These are phyloP conservation scores for Diaporthe sp. DNA, from an alignment of 2,329 filamentous ascomycete genomes.

Conservation along the genomic window DNA sequence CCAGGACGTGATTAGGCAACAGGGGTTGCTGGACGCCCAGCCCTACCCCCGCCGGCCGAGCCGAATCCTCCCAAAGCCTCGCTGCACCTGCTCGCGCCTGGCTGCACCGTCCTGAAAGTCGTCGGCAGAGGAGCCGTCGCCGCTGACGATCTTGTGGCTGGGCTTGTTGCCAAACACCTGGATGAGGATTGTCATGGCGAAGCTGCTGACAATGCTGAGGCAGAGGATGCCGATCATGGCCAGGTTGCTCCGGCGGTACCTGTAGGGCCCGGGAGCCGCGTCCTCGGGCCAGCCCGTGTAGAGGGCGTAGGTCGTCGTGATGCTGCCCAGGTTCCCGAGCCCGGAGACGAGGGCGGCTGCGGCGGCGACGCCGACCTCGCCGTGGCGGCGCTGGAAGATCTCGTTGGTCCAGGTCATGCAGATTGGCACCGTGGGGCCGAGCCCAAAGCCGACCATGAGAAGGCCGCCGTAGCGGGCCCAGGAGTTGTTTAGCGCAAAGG, in stretches of 20 bases:
- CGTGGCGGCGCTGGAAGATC: constrained; percentile 90
- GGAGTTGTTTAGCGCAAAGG: constrained; percentile 77
- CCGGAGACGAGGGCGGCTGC: constrained; percentile 89
- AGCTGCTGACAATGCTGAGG: constrained; percentile 80
- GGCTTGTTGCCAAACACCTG: constrained; percentile 69
- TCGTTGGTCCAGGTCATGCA: constrained; percentile 96
- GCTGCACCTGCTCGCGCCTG: constrained; percentile 68
- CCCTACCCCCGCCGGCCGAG: constrained; percentile 46
- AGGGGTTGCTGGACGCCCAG: not conserved
- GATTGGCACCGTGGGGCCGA: constrained; percentile 91
- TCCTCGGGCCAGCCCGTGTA: constrained; percentile 91
- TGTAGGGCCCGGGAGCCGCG: constrained; percentile 74
- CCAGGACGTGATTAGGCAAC: not conserved
- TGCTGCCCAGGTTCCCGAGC: constrained; percentile 87
- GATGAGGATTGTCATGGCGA: constrained; percentile 77
- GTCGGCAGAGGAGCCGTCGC: constrained; percentile 55
- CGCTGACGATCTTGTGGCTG: constrained; percentile 59
- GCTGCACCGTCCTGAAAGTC: constrained; percentile 73
- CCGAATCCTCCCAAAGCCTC: constrained; percentile 66
- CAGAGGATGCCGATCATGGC: constrained; percentile 90
- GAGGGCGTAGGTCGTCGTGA: constrained; percentile 89
- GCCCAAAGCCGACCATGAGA: constrained; percentile 90
- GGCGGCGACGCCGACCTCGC: constrained; percentile 90
- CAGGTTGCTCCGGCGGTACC: constrained; percentile 87
- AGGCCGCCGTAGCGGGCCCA: constrained; percentile 92